phyloP scores from a whole-genome alignment of 2,329 filamentous ascomycete species.

The Hymenoscyphus fructigenus region DNA sequence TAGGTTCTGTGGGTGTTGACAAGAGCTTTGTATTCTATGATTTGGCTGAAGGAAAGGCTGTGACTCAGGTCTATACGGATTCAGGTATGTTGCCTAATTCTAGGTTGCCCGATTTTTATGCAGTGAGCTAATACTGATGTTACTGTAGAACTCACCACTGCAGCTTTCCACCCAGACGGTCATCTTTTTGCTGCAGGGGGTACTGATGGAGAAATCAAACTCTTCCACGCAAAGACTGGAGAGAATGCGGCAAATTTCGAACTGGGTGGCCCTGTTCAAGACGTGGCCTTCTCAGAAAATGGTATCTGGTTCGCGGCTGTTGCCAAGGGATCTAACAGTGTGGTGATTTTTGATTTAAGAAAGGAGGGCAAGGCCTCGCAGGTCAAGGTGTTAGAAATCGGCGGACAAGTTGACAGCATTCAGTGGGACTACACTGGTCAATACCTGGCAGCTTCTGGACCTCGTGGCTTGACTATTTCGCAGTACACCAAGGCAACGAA shows the following conservation, averaged over 20 bases:
- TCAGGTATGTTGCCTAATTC: constrained; percentile 59
- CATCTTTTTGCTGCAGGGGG: constrained; percentile 86
- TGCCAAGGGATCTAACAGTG: constrained; percentile 71
- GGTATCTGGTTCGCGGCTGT: constrained; percentile 92
- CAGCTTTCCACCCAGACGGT: constrained; percentile 94
- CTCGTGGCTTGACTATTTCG: constrained; percentile 79
- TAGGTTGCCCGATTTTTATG: background rate
- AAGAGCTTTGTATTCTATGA: constrained; percentile 95
- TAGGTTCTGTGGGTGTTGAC: constrained; percentile 86
- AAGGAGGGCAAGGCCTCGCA: constrained; percentile 81
- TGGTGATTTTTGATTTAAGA: constrained; percentile 88
- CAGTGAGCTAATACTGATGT: constrained; percentile 17
- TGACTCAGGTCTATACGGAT: constrained; percentile 78
- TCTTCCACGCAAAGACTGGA: constrained; percentile 84
- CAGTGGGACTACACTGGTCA: constrained; percentile 95
- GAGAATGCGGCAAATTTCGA: constrained; percentile 73
- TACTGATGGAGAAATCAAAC: constrained; percentile 75
- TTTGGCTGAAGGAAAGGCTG: constrained; percentile 61
- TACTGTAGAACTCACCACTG: constrained; percentile 52
- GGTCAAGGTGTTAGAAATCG: constrained; percentile 83
- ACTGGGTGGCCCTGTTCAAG: constrained; percentile 67
- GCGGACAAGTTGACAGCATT: constrained; percentile 72
- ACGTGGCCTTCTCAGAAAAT: constrained; percentile 89
- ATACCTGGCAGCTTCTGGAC: constrained; percentile 80
- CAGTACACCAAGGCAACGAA: constrained; percentile 87